These are phyloP conservation scores for Glomus cerebriforme DNA, from an alignment of 192 early-diverging fungal genomes.

Conservation along the genomic window DNA sequence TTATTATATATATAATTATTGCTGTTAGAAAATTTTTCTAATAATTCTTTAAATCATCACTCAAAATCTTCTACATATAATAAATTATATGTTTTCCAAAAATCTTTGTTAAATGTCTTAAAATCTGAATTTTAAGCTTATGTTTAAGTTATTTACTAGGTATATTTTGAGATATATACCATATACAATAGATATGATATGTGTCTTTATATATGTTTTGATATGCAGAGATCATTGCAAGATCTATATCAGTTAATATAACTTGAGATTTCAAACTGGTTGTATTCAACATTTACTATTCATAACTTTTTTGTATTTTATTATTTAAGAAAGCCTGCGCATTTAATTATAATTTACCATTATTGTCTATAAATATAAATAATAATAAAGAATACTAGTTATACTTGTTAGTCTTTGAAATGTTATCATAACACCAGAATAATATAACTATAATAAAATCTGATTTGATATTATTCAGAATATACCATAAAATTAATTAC, in stretches of 20 bases:
- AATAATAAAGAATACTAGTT: neutral
- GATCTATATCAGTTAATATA: slow-evolving; percentile 8
- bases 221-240: neutral
- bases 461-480: neutral
- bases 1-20: neutral
- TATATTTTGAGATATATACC: neutral
- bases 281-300: neutral
- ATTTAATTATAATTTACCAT: neutral
- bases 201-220: neutral
- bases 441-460: neutral
- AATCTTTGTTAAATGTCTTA: no score
- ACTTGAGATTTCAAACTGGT: neutral
- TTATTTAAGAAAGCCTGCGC: neutral
- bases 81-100: neutral
- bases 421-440: neutral
- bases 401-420: neutral
- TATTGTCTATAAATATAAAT: neutral
- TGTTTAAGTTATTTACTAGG: neutral
- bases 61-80: neutral
- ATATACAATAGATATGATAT: slow-evolving; percentile 10
- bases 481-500: neutral
- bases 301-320: neutral
- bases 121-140: neutral
- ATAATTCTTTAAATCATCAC: neutral
- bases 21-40: neutral